Conservation (phyloP, 2,329 filamentous ascomycete species). For the Xylariomycetidae sp. region DNA sequence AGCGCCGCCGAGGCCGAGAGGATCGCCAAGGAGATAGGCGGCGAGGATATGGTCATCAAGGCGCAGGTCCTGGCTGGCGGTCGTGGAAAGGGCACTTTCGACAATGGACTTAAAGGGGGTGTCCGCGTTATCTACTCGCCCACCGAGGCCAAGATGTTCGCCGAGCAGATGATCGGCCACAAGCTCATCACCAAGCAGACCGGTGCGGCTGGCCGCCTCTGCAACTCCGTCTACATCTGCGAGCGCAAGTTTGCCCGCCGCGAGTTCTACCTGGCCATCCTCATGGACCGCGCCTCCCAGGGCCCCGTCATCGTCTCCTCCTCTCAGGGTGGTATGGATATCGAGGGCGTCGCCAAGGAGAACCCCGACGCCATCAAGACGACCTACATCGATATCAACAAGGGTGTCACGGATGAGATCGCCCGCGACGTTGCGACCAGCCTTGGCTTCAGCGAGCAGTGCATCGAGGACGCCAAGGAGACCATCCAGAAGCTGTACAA, state of each 20-base stretch:
- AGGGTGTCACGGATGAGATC: slow-evolving; percentile 91
- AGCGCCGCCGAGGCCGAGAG: slow-evolving; percentile 81
- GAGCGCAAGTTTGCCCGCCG: slow-evolving; percentile 99
- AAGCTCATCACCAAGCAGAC: slow-evolving; percentile 99
- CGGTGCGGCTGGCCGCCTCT: slow-evolving; percentile 84
- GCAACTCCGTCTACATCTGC: slow-evolving; percentile 97
- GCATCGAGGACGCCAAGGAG: slow-evolving; percentile 88
- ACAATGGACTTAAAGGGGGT: slow-evolving; percentile 98
- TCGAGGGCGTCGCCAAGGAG: slow-evolving; percentile 97
- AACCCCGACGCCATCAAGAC: slow-evolving; percentile 93
- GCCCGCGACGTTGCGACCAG: slow-evolving; percentile 83
- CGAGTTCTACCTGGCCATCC: slow-evolving; percentile 97
- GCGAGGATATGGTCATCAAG: slow-evolving; percentile 99
- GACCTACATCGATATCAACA: slow-evolving; percentile 88
- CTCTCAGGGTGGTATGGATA: slow-evolving; percentile 98
- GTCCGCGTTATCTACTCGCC: slow-evolving; percentile 99
- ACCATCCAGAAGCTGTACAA: slow-evolving; percentile 99
- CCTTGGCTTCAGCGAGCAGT: slow-evolving; percentile 96
- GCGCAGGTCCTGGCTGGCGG: slow-evolving; percentile 97
- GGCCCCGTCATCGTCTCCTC: slow-evolving; percentile 94
- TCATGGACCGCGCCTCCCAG: slow-evolving; percentile 94
- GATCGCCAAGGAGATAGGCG: slow-evolving; percentile 84
- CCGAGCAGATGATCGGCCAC: slow-evolving; percentile 98
- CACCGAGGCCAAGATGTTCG: slow-evolving; percentile 93
- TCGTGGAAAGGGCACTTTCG: slow-evolving; percentile 94